Percentiles rank a stretch among this genome's conserved stretches.
These are phyloP conservation scores for Fusarium foetens DNA, from an alignment of 2,329 filamentous ascomycete species.

Conservation along the genomic window DNA sequence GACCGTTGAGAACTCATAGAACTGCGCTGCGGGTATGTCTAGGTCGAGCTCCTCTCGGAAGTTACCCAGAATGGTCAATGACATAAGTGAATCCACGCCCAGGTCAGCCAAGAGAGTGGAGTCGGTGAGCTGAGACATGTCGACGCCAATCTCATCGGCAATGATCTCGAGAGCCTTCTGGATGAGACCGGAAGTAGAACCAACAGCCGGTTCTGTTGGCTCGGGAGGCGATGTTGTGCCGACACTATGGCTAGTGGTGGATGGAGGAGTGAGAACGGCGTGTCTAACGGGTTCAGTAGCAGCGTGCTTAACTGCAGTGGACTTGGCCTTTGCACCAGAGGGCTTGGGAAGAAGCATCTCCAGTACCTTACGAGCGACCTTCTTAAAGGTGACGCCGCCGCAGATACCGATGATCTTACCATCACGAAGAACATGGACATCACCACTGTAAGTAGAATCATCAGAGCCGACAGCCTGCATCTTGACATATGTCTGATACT, in stretches of 20 bases:
- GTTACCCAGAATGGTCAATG: conserved; percentile 64
- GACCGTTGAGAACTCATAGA: neutral
- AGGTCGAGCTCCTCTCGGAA: conserved; percentile 65
- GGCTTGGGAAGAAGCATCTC: neutral
- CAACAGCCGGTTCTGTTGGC: fast-evolving
- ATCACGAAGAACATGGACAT: neutral
- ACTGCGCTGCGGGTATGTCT: conserved; percentile 33
- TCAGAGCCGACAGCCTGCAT: conserved; percentile 62
- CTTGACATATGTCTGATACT: conserved; percentile 66
- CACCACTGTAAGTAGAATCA: neutral
- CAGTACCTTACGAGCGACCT: neutral
- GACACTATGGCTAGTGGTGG: fast-evolving
- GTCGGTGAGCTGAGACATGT: conserved; percentile 69
- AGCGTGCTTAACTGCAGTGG: fast-evolving
- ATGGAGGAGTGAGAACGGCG: fast-evolving
- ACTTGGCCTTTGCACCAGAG: fast-evolving
- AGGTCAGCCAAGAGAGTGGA: conserved; percentile 62
- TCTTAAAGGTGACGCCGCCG: neutral
- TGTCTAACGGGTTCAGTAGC: fast-evolving
- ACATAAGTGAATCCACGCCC: conserved; percentile 70
- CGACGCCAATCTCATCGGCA: conserved; percentile 66
- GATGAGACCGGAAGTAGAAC: fast-evolving
- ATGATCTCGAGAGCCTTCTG: neutral
- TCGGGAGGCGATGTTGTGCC: neutral
- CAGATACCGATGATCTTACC: neutral